Evolutionary conservation across 2,329 filamentous ascomycete species (phyloP).

Genomic region (Epicoccum sorghinum): DNA sequence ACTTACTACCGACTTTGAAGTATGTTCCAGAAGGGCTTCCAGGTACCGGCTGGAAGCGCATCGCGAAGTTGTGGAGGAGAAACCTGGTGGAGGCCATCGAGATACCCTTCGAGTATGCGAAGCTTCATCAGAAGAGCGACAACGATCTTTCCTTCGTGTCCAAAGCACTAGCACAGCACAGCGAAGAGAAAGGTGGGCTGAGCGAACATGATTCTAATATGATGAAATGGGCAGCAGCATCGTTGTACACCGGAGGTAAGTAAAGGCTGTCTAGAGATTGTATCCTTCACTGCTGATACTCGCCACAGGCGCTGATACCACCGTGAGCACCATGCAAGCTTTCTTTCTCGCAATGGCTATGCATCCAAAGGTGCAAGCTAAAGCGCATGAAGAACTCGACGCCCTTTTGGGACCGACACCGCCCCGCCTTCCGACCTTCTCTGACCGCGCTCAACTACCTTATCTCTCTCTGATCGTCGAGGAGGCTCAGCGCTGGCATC

Average conservation of each 20-base stretch:
- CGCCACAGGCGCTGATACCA: constrained; percentile 47
- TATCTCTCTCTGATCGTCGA: constrained; percentile 43
- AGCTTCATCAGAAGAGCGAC: constrained; percentile 34
- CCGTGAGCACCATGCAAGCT: constrained; percentile 47
- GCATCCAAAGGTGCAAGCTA: constrained; percentile 55
- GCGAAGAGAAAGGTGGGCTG: constrained; percentile 28
- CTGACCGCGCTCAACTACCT: constrained; percentile 52
- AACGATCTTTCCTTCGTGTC: constrained; percentile 48
- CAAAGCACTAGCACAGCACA: constrained; percentile 24
- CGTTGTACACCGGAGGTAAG: constrained; percentile 50
- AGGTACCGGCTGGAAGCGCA: constrained; percentile 42
- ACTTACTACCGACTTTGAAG: constrained; percentile 51
- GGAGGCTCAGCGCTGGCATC: constrained; percentile 53
- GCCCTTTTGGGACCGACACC: constrained; percentile 50
- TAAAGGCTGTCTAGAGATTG: not conserved
- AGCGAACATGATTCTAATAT: constrained; percentile 37
- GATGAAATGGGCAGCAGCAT: constrained; percentile 49
- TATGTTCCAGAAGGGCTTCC: constrained; percentile 55
- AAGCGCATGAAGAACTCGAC: constrained; percentile 57
- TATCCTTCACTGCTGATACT: not conserved
- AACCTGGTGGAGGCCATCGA: constrained; percentile 27
- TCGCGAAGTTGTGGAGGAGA: constrained; percentile 30
- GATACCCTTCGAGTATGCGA: constrained; percentile 51
- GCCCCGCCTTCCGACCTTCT: constrained; percentile 53
- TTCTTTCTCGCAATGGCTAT: constrained; percentile 61